These are phyloP conservation scores for Citrus mangshanensis DNA, from an alignment of 345 rosid genomes.

Conservation along the genomic window DNA sequence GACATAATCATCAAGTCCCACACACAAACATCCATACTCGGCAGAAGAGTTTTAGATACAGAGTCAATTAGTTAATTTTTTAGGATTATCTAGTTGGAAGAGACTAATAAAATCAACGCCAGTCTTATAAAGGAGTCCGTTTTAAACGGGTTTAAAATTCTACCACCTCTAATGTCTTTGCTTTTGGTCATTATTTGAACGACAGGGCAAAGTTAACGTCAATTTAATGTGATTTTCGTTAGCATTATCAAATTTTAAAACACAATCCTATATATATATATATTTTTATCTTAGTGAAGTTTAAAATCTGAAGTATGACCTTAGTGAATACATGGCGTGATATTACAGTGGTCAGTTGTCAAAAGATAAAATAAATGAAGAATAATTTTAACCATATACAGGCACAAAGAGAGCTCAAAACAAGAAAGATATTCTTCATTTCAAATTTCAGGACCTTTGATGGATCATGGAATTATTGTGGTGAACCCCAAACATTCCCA, in stretches of 20 bases:
- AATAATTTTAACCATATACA: no score
- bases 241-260: background rate
- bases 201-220: background rate
- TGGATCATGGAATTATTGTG: background rate
- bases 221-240: no score
- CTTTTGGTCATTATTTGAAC: background rate
- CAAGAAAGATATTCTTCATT: no score
- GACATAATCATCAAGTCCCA: no score
- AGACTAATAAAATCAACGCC: background rate
- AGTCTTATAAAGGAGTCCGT: background rate
- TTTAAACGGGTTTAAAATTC: background rate
- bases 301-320: no score
- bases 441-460: background rate
- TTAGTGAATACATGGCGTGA: no score
- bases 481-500: background rate
- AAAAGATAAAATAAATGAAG: no score
- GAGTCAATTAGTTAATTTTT: background rate
- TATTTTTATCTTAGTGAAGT: no score
- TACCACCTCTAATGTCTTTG: background rate
- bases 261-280: no score
- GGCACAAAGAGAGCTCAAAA: no score
- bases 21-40: background rate
- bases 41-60: background rate
- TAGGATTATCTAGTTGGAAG: background rate
- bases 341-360: rapidly evolving